Conservation (phyloP, 495 filamentous ascomycete genomes). For the Clohesyomyces aquaticus region DNA sequence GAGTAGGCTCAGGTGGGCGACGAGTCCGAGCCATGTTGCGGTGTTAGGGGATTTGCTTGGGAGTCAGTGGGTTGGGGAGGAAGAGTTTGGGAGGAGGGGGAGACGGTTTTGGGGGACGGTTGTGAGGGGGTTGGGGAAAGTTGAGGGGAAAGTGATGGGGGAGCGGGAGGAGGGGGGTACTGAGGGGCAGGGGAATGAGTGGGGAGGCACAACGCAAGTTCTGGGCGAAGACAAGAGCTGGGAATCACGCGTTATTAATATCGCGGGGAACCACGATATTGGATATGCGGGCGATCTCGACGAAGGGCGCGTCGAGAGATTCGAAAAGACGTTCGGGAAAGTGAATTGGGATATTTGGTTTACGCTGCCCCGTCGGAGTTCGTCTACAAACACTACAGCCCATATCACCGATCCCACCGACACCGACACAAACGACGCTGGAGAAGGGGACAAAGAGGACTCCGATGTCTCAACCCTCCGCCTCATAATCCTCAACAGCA, state of each 20-base stretch:
- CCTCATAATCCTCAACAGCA: conserved; percentile 82
- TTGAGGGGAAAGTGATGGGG: conserved; percentile 65
- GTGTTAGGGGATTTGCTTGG: conserved; percentile 91
- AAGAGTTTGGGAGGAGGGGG: conserved; percentile 75
- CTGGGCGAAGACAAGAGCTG: conserved; percentile 62
- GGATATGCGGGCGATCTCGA: conserved; percentile 93
- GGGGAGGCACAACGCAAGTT: conserved; percentile 45
- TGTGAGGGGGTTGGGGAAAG: conserved; percentile 61
- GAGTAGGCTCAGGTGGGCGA: conserved; percentile 79
- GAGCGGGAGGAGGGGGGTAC: conserved; percentile 61
- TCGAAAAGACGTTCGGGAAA: conserved; percentile 80
- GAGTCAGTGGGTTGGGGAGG: conserved; percentile 92
- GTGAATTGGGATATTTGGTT: conserved; percentile 87
- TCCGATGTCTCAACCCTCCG: conserved; percentile 59
- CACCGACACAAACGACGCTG: neutral
- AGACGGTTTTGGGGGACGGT: conserved; percentile 81
- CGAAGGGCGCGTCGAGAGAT: conserved; percentile 69
- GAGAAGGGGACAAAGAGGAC: neutral
- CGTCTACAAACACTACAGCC: neutral
- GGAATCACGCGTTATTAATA: conserved; percentile 77
- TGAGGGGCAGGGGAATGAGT: conserved; percentile 51
- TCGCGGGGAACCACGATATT: conserved; percentile 94
- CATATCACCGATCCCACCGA: too few relatives aligned
- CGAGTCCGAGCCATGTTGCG: conserved; percentile 79
- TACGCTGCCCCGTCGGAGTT: conserved; percentile 49